phyloP scores from a whole-genome alignment of 495 filamentous ascomycete species.

The Podospora fimiseda region DNA sequence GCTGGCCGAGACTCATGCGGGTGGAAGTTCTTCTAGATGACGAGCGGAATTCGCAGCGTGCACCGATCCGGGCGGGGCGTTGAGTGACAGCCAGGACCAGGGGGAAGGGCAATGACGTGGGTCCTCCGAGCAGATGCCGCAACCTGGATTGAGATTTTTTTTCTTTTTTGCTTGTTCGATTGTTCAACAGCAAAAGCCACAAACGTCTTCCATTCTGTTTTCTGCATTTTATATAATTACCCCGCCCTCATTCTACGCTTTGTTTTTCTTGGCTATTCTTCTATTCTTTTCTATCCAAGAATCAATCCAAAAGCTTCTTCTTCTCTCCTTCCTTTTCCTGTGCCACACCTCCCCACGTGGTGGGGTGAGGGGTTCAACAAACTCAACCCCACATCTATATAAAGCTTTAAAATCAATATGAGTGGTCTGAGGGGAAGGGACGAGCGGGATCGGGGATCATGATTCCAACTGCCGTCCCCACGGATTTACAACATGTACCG shows the following conservation, averaged over 20 bases:
- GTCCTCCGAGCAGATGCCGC: not conserved
- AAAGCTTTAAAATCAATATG: too few species aligned
- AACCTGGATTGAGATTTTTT: too few species aligned
- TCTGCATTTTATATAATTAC: not conserved
- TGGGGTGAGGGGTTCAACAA: constrained; percentile 5
- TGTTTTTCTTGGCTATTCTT: constrained; percentile 1
- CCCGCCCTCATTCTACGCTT: too few species aligned
- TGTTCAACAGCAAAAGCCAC: too few species aligned
- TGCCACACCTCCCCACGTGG: constrained; percentile 5
- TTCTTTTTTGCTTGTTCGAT: too few species aligned
- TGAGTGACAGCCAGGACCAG: not conserved
- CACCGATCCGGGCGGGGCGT: constrained; percentile 8
- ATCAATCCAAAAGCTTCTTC: too few species aligned
- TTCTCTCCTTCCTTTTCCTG: not conserved
- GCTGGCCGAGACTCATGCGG: not conserved
- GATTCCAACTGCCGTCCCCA: not conserved
- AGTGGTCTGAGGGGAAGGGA: not conserved
- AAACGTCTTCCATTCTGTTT: too few species aligned
- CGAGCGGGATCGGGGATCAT: not conserved
- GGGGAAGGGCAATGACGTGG: constrained; percentile 15
- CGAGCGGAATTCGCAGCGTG: constrained; percentile 7
- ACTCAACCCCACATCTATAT: not conserved
- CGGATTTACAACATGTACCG: not conserved
- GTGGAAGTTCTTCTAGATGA: not conserved
- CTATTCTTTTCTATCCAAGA: too few species aligned